Base-by-base conservation (phyloP, 441 rosid genomes). In the Pelargonium myrrhifolium region DNA sequence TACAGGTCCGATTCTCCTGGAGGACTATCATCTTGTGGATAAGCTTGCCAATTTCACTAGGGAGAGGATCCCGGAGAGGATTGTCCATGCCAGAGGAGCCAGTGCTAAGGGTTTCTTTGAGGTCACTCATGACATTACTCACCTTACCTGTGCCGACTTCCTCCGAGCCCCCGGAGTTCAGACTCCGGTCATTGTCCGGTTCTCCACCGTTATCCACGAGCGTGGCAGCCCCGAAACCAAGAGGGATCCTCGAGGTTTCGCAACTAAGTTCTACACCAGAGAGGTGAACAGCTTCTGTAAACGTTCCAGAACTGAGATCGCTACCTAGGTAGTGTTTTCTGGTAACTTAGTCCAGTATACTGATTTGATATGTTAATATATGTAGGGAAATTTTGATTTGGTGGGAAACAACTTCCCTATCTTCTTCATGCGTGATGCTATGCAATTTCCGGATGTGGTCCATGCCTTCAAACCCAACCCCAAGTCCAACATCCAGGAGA, bases 11-110 rank as follows among this genome's bases (percentile, higher is more conserved):
- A 77, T 90, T 67, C 92, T 92, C 75, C 87, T 90, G 0, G 99
- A 93, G 88, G 99, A 93, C 72, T 93, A 93, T 68, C 99, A 93
- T 76, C 75, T 93, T 72, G 74, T 91, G 69, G 99, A 93, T 72
- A 93, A 93, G 77, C 72, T 93, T 45, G 97, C 99, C 72, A 89
- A 93, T 75, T 90, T 93, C 72, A 93, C 87, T 67, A 83, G 97
- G 73, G 97, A 93, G 77, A 67, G 97, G 31, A 93, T 93, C 65
- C 98, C 98, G 14, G 98, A 93, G 77, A 87, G 98, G 53, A 97
- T 93, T 22, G 98, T 93, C 74, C 97, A 93, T 74, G 98, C 98
- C 9, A 86, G 98, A 81, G 97, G 98, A 56, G 96, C 94, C n/a
- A 93, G 97, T 64, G 89, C 89, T 3, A 85, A 85, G 70, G 89